A percentile compares a stretch with the other conserved stretches of the same genome.
Conservation (phyloP, 805 yeast genomes). For the Wickerhamiella musiphila region DNA sequence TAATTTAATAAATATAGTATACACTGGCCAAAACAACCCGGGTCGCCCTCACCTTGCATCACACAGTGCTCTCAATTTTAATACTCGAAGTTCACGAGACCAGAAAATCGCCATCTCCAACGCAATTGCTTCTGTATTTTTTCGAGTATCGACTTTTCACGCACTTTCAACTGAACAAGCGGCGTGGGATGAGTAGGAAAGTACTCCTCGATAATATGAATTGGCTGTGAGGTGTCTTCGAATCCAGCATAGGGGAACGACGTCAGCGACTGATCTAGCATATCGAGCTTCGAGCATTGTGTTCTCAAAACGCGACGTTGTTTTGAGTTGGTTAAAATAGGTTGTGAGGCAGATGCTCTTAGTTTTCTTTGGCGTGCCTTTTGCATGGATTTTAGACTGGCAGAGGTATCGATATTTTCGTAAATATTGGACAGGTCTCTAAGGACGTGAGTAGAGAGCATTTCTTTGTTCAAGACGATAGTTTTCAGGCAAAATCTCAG, state of each 20-base stretch:
- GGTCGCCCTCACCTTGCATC: too few species aligned
- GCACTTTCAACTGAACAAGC: neutral
- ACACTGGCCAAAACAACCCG: too few species aligned
- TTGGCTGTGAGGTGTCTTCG: too few species aligned
- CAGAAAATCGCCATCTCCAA: slow-evolving; percentile 36
- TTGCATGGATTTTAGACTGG: too few species aligned
- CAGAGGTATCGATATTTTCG: too few species aligned
- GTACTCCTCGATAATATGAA: slow-evolving; percentile 18
- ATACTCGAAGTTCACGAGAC: slow-evolving; percentile 30
- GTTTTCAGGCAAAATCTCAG: too few species aligned
- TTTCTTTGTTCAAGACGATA: too few species aligned
- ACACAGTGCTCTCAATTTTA: too few species aligned
- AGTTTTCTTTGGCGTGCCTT: too few species aligned
- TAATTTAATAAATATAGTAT: slow-evolving; percentile 16
- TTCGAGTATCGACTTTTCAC: slow-evolving; percentile 12
- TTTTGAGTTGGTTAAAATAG: too few species aligned
- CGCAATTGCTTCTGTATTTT: slow-evolving; percentile 23
- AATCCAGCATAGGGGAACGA: slow-evolving; percentile 18
- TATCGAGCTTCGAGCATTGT: slow-evolving; percentile 22
- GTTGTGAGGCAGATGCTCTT: slow-evolving; percentile 1
- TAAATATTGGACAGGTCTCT: too few species aligned
- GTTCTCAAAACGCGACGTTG: slow-evolving; percentile 6
- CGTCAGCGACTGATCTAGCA: slow-evolving; percentile 25
- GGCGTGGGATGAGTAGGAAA: slow-evolving; percentile 12
- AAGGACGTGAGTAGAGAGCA: too few species aligned